phyloP scores from a whole-genome alignment of 2,329 filamentous ascomycete species.

The Cercospora berteroae region DNA sequence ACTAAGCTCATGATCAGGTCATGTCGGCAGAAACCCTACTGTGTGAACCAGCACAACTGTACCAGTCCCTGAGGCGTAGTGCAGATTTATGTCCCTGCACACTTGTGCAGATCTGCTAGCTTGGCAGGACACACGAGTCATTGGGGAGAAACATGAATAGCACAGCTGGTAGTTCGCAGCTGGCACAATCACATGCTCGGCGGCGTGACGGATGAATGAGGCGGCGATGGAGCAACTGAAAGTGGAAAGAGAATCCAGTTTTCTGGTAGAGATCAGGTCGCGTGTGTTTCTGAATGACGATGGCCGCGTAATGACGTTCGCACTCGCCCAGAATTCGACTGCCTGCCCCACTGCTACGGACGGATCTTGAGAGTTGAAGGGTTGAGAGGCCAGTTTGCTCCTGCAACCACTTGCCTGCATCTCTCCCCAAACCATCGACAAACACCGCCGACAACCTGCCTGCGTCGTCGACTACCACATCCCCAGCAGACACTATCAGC shows the following conservation, averaged over 20 bases:
- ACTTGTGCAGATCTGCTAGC: not conserved
- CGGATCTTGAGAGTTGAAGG: not conserved
- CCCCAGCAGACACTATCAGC: not conserved
- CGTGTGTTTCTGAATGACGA: conserved; percentile 10
- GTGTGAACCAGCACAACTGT: not conserved
- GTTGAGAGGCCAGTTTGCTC: conserved; percentile 1
- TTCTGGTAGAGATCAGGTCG: not conserved
- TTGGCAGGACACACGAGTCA: conserved; percentile 4
- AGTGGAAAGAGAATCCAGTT: not conserved
- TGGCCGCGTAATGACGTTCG: conserved; percentile 4
- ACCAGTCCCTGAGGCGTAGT: not conserved
- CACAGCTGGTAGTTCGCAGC: not conserved
- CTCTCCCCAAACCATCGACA: not conserved
- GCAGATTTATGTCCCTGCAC: not conserved
- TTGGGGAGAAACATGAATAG: not conserved
- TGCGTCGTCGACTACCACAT: not conserved
- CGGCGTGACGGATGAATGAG: not conserved
- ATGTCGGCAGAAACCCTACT: not conserved
- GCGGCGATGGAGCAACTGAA: not conserved
- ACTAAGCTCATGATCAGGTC: not conserved
- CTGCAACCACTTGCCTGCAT: not conserved
- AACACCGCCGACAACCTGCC: not conserved
- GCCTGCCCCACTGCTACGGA: conserved; percentile 1
- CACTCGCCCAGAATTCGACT: conserved; percentile 2
- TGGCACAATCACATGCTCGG: conserved; percentile 3